Evolutionary conservation across 192 early-diverging fungal genomes (phyloP).

Genomic region (Piromyces finnis): DNA sequence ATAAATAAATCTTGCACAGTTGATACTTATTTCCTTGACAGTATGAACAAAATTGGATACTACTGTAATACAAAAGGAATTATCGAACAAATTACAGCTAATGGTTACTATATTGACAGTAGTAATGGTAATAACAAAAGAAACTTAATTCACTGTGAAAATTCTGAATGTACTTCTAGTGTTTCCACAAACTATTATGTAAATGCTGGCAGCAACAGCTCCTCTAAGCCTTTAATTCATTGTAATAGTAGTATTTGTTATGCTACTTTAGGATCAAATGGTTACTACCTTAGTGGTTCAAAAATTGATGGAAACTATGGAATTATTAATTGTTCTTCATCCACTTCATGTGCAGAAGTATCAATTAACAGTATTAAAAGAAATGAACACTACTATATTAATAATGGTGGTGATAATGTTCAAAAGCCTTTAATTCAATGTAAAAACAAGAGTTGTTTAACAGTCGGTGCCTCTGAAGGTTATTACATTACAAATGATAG

Average conservation of each 20-base stretch:
- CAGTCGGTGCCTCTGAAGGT: neutral
- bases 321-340: neutral
- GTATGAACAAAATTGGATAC: neutral
- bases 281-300: neutral
- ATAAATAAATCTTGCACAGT: neutral
- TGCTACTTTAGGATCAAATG: neutral
- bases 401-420: neutral
- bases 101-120: neutral
- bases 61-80: neutral
- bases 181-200: neutral
- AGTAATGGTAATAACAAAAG: neutral
- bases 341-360: neutral
- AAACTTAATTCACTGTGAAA: neutral
- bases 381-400: neutral
- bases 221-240: neutral
- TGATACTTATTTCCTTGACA: neutral
- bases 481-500: neutral
- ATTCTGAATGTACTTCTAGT: neutral
- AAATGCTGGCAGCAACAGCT: neutral
- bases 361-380: neutral
- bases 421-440: neutral
- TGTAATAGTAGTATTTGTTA: neutral
- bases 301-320: neutral
- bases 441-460: neutral
- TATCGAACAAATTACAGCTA: neutral